Base-by-base conservation (phyloP, 129 eudicot species). In the Dittrichia graveolens region DNA sequence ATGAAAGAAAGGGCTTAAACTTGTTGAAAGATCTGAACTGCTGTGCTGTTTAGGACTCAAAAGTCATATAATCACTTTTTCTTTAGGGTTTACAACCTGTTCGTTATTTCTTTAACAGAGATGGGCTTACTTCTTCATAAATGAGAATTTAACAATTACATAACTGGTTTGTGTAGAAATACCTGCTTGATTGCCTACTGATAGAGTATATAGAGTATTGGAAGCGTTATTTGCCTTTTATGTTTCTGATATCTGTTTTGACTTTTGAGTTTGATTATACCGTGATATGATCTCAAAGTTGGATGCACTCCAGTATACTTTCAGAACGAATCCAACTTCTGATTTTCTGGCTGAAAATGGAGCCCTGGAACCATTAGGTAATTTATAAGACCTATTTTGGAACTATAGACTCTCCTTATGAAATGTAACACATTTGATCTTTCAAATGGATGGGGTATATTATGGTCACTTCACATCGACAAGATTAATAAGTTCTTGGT, bases 1-100 rank as follows among this genome's bases (percentile, higher is more conserved):
- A 9, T 35, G 18, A 10, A n/a, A 11, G 5, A 12, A 13, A 61
- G 16, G 19, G 76, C 15, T 72, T 72, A 3, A 70, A 54, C 45
- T 56, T 19, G 48, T 46, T 61, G 16, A 31, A 44, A 31, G 56
- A 60, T 72, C 77, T 37, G 47, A 72, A 46, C 49, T 45, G 45
- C 45, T 38, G 16, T 44, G 37, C 57, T 10, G 14, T 15, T 57
- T 42, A n/a, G 54, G 40, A 7, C 43, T 19, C 19, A 48, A 56
- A 70, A 57, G 3, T 8, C 18, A 55, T 55, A 37, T 44, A 39
- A 48, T 3, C 39, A 31, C 63, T 57, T 57, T 2, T 6, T 19
- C 31, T 24, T 24, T 24, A 24, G 31, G 31, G 31, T 24, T 24
- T 24, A n/a, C 19, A 14, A 13, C 19, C 19, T 13, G 7, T 42